Evolutionary conservation across 2,329 filamentous ascomycete species (phyloP).

Genomic region (Alternaria ethzedia): DNA sequence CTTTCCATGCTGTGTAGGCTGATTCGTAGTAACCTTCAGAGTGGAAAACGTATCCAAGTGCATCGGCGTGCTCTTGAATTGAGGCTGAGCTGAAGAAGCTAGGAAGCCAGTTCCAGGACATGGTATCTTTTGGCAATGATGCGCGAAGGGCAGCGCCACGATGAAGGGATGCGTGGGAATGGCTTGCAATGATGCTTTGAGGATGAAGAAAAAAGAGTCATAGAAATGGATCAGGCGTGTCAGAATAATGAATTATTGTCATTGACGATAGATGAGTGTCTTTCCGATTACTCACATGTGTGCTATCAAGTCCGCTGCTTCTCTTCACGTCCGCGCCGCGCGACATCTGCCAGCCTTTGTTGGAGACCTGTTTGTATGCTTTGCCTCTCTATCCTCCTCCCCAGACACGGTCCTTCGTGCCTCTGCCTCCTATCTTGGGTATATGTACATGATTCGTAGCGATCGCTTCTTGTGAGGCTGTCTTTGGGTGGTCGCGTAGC

Average conservation of each 20-base stretch:
- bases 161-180: background rate
- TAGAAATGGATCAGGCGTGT: background rate
- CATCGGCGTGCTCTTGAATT: no score
- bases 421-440: background rate
- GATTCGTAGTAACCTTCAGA: no score
- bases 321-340: background rate
- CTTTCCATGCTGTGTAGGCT: background rate
- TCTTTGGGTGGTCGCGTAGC: background rate
- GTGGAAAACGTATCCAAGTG: no score
- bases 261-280: background rate
- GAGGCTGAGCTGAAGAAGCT: no score
- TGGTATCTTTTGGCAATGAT: no score
- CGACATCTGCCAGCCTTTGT: background rate
- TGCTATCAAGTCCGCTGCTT: background rate
- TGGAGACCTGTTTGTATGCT: background rate
- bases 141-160: no score
- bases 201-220: background rate
- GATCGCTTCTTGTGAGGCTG: background rate
- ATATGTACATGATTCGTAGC: background rate
- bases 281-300: background rate
- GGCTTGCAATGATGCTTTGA: background rate
- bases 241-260: background rate
- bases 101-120: no score
- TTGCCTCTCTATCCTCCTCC: background rate
- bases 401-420: background rate